Base-by-base conservation (phyloP, 768 basidiomycete genomes). In the Auriscalpium orientale region DNA sequence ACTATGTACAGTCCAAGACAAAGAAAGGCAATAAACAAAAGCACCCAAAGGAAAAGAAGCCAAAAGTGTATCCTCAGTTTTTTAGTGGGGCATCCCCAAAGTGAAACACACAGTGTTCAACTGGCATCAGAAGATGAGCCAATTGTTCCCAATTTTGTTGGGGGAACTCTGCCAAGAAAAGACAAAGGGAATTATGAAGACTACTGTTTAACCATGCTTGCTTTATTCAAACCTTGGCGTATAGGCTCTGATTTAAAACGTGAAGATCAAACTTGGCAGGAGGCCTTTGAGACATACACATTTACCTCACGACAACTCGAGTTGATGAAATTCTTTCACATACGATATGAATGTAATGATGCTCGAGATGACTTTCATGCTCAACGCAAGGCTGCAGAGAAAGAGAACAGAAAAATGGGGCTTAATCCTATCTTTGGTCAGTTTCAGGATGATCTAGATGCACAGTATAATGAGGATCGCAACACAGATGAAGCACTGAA, bases 291-390 rank as follows among this genome's bases (percentile, higher is more conserved):
- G 1, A 12, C 34, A 0, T 53, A 67, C 46, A 43, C 20, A 0
- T 70, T 71, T 50, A 56, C 54, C n/a, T 6, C n/a, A 1, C 5
- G 36, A 28, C 55, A 67, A n/a, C 0, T 43, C 3, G 28, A 58
- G 16, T 20, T 67, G 0, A 72, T 74, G 54, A 47, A 57, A 20
- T 69, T 71, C 51, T 66, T 72, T 35, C 66, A 72, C 56, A 36
- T 74, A 1, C 35, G 51, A 18, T 71, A 73, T 61, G 71, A 74
- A 53, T 73, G 72, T 51, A 49, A 68, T 8, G 71, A 74, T 66
- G 66, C 67, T 2, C 38, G 67, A 20, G 72, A 74, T 59, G 70
- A 72, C 46, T 71, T 58, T 57, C 43, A 58, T 40, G 58, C 66
- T 35, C 28, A 28, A 5, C 28, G 28, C 28, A 28, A 28, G 28